Evolutionary conservation across 2,329 filamentous ascomycete genomes (phyloP).

Genomic region (Metarhizium rileyi): DNA sequence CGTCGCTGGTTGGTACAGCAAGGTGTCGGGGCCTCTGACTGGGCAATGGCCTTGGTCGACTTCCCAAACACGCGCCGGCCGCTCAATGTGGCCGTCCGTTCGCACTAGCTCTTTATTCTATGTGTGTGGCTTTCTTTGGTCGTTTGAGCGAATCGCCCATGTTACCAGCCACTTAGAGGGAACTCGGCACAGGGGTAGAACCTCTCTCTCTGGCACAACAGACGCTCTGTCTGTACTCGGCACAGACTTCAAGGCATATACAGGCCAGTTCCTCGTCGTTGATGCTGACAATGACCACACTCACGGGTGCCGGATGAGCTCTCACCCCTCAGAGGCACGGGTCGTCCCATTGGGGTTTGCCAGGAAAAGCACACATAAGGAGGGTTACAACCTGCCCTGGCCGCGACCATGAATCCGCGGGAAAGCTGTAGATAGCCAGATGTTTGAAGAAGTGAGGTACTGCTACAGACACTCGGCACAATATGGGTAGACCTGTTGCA

Average conservation of each 20-base stretch:
- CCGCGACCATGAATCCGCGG: not conserved
- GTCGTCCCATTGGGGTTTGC: no score
- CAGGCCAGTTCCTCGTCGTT: not conserved
- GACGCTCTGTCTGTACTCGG: not conserved
- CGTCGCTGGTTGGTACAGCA: not conserved
- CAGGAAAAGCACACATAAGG: not conserved
- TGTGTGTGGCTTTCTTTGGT: not conserved
- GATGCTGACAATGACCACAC: not conserved
- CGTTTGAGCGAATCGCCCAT: constrained; percentile 4
- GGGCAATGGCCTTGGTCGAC: constrained; percentile 7
- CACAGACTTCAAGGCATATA: not conserved
- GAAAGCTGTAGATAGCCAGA: not conserved
- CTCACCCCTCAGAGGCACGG: not conserved
- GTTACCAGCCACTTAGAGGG: not conserved
- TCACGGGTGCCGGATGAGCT: constrained; percentile 7
- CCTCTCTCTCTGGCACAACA: not conserved
- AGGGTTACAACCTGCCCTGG: not conserved
- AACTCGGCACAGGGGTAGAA: not conserved
- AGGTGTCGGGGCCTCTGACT: constrained; percentile 3
- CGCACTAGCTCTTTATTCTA: not conserved
- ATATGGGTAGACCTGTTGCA: not conserved
- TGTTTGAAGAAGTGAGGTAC: not conserved
- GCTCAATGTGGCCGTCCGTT: not conserved
- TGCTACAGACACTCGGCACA: not conserved
- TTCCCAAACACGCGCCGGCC: not conserved